These are phyloP conservation scores for Saccharomyces pastorianus DNA, from an alignment of 1,139 yeast genomes.

Conservation along the genomic window DNA sequence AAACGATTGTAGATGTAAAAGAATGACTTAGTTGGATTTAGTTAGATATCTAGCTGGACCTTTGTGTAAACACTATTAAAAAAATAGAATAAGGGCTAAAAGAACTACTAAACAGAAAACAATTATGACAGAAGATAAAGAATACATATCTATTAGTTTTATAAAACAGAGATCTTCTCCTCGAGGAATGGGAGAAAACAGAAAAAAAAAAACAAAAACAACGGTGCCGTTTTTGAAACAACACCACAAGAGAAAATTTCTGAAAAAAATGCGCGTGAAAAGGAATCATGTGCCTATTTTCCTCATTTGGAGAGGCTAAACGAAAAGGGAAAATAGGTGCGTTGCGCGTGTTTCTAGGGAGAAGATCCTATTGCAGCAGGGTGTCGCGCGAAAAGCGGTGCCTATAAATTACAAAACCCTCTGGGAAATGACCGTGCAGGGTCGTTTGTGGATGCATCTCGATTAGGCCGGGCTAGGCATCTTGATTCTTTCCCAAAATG, in stretches of 20 bases:
- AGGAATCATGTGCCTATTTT: not conserved
- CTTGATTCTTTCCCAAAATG: not conserved
- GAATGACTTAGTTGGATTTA: constrained; percentile 6
- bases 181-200: not conserved
- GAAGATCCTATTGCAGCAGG: not conserved
- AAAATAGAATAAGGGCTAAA: not conserved
- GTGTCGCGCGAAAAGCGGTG: not conserved
- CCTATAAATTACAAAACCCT: not conserved
- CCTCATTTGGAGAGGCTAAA: not conserved
- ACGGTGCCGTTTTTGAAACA: not conserved
- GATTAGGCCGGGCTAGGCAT: not conserved
- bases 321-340: not conserved
- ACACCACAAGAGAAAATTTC: not conserved
- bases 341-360: not conserved
- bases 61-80: not conserved
- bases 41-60: not conserved
- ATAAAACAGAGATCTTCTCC: not conserved
- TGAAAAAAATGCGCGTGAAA: not conserved
- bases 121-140: not conserved
- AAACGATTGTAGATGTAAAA: constrained; percentile 1
- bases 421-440: not conserved
- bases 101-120: not conserved
- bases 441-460: not conserved
- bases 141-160: not conserved
- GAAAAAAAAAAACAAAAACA: not conserved